Evolutionary conservation across 805 yeast species (phyloP).

Genomic region (Myxozyma nipponensis): DNA sequence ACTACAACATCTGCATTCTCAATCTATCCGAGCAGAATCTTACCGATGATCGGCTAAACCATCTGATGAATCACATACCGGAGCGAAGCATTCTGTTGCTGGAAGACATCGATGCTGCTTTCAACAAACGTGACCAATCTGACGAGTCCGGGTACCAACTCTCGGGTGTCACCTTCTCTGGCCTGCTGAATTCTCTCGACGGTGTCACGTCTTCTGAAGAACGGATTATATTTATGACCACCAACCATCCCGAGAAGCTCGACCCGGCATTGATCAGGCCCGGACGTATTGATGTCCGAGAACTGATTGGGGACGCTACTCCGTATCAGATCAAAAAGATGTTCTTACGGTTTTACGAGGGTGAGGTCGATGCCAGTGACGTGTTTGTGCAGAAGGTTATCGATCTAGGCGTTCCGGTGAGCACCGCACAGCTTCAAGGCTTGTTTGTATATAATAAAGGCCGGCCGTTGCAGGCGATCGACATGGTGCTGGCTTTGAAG

Average conservation of each 20-base stretch:
- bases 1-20: conserved; percentile 89
- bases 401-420: conserved; percentile 54
- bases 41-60: conserved; percentile 92
- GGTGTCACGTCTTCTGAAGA: conserved; percentile 98
- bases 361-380: conserved; percentile 42
- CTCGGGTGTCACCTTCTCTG: conserved; percentile 93
- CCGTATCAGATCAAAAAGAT: conserved; percentile 71
- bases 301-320: conserved; percentile 81
- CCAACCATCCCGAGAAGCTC: conserved; percentile 90
- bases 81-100: conserved; percentile 76
- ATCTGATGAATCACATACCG: conserved; percentile 94
- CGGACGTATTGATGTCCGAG: conserved; percentile 86
- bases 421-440: conserved; percentile 95
- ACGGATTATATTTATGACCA: conserved; percentile 94
- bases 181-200: conserved; percentile 86
- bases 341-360: conserved; percentile 84
- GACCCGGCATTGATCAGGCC: conserved; percentile 94
- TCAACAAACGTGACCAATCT: conserved; percentile 71
- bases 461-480: conserved; percentile 70
- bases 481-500: conserved; percentile 45
- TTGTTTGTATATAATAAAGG: conserved; percentile 87
- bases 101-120: conserved; percentile 97
- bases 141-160: conserved; percentile 66
- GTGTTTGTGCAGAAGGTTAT: conserved; percentile 46
- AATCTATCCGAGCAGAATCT: conserved; percentile 86